These are phyloP conservation scores for Striga hermonthica DNA, from an alignment of 305 asterid genomes.

Conservation along the genomic window DNA sequence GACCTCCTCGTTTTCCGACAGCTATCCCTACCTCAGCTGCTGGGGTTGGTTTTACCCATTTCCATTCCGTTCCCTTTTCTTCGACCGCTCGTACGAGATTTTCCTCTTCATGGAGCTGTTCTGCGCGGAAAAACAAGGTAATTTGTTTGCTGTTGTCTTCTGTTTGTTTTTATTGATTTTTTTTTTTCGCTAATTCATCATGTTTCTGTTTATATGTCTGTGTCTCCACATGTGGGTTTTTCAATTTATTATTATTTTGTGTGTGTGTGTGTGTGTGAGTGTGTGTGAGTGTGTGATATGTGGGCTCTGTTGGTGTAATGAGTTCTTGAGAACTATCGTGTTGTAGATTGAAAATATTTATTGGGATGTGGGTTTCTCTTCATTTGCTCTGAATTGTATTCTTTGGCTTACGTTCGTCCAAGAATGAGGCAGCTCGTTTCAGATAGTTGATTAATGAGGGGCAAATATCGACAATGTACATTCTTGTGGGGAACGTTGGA, in stretches of 20 bases:
- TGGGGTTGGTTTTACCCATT: conserved; percentile 32
- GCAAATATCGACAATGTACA: conserved; percentile 14
- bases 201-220: conserved; percentile 13
- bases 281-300: not conserved
- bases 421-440: not conserved
- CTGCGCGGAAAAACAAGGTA: conserved; percentile 40
- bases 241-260: not conserved
- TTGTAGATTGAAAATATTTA: conserved; percentile 27
- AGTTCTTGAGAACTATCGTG: conserved; percentile 22
- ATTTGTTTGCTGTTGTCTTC: not conserved
- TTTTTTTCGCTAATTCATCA: not conserved
- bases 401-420: conserved; percentile 13
- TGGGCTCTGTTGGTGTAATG: conserved; percentile 14
- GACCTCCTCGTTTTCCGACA: conserved; percentile 36
- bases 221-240: not conserved
- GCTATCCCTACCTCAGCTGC: conserved; percentile 29
- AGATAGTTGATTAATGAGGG: conserved; percentile 8
- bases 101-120: conserved; percentile 31
- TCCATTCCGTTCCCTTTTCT: conserved; percentile 32
- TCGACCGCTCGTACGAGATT: conserved; percentile 27
- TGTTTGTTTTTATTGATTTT: not conserved
- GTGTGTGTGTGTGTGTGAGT: not conserved
- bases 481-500: not conserved
- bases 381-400: conserved; percentile 19
- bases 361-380: conserved; percentile 20